Evolutionary conservation across 1,284 basidiomycete species (phyloP).

Genomic region (Sphagnurus paluster): DNA sequence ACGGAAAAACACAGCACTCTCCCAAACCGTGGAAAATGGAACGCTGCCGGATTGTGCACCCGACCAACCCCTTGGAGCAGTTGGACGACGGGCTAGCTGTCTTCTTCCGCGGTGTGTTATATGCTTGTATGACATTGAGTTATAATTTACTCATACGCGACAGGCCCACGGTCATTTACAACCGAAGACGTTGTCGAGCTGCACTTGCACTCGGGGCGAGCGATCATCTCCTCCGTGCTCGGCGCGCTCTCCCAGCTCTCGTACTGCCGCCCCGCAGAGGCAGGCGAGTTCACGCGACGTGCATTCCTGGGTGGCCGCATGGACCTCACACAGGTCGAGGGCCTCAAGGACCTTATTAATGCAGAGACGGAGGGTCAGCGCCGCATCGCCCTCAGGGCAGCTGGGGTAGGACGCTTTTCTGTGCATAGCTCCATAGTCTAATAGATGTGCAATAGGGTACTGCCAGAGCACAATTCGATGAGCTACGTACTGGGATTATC

Average conservation of each 20-base stretch:
- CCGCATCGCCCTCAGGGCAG: slow-evolving; percentile 67
- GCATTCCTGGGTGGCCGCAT: slow-evolving; percentile 79
- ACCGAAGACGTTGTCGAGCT: slow-evolving; percentile 83
- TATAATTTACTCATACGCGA: no score
- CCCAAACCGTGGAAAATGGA: slow-evolving; percentile 65
- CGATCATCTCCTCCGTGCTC: slow-evolving; percentile 72
- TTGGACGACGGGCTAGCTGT: slow-evolving; percentile 83
- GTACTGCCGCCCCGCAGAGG: slow-evolving; percentile 72
- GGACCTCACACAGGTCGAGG: slow-evolving; percentile 85
- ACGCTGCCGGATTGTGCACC: slow-evolving; percentile 69
- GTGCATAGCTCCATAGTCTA: slow-evolving; percentile 8
- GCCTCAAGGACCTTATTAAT: slow-evolving; percentile 79
- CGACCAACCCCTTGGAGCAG: slow-evolving; percentile 52
- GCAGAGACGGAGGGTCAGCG: slow-evolving; percentile 85
- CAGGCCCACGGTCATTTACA: slow-evolving; percentile 78
- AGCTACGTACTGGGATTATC: slow-evolving; percentile 65
- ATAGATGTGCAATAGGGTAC: slow-evolving; percentile 47
- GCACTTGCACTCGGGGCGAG: slow-evolving; percentile 86
- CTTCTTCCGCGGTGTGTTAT: slow-evolving; percentile 75
- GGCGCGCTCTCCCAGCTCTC: slow-evolving; percentile 58
- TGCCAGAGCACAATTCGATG: slow-evolving; percentile 58
- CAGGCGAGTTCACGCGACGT: slow-evolving; percentile 86
- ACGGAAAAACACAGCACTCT: slow-evolving; percentile 11
- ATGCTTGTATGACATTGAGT: no score
- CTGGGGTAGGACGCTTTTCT: slow-evolving; percentile 47